These are phyloP conservation scores for Rhodotorula sp. DNA, from an alignment of 1,284 basidiomycete genomes.

Conservation along the genomic window DNA sequence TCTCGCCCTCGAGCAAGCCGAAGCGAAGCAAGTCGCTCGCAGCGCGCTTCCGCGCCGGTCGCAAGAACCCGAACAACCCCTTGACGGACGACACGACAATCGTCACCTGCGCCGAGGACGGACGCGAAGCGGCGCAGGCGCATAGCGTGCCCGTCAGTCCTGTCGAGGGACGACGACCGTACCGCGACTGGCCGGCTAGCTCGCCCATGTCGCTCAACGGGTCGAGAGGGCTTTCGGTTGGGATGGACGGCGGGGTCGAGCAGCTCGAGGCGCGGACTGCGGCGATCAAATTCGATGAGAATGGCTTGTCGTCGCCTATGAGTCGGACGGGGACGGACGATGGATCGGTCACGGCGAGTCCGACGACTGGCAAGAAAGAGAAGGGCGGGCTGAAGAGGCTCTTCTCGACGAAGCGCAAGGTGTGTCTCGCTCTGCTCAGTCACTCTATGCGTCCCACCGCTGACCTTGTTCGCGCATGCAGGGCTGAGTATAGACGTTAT, in stretches of 20 bases:
- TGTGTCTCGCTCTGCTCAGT: conserved; percentile 6
- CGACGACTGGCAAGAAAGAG: conserved; percentile 11
- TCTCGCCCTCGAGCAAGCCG: conserved; percentile 24
- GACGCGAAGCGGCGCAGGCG: conserved; percentile 3
- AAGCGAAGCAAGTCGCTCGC: conserved; percentile 41
- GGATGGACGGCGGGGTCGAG: not conserved
- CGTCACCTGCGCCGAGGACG: conserved; percentile 7
- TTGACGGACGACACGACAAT: conserved; percentile 7
- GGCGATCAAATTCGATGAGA: conserved; percentile 24
- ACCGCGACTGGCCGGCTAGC: conserved; percentile 13
- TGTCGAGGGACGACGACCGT: conserved; percentile 9
- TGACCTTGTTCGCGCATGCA: too few species aligned
- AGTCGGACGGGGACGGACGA: conserved; percentile 6
- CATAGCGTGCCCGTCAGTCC: conserved; percentile 20
- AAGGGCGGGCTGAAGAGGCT: conserved; percentile 24
- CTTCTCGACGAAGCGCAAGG: conserved; percentile 42
- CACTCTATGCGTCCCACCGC: too few species aligned
- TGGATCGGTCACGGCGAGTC: not conserved
- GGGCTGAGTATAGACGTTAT: too few species aligned
- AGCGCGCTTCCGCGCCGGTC: conserved; percentile 32
- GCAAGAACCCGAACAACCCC: conserved; percentile 28
- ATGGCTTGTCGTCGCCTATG: not conserved
- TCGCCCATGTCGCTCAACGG: conserved; percentile 5
- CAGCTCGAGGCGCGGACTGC: conserved; percentile 9
- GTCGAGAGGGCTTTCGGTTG: not conserved